phyloP scores from a whole-genome alignment of 495 filamentous ascomycete genomes.

The Terfezia claveryi region DNA sequence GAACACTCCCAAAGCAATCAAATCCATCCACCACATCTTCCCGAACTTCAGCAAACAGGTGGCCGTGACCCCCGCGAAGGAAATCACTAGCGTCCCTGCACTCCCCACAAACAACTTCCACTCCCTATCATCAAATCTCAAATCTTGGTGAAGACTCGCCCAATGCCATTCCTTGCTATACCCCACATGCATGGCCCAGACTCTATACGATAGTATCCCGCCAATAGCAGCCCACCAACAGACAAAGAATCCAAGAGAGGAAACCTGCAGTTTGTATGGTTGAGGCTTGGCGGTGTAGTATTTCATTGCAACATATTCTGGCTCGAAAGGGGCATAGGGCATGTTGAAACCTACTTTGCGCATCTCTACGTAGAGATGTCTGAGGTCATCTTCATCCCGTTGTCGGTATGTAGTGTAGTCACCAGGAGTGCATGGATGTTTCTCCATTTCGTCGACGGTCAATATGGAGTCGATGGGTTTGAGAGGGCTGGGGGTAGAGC shows the following conservation, averaged over 20 bases:
- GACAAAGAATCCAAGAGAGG: not conserved
- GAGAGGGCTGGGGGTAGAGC: too few species aligned
- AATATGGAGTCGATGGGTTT: too few species aligned
- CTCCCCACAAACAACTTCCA: not conserved
- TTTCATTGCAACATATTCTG: not conserved
- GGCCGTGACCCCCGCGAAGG: not conserved
- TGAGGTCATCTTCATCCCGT: too few species aligned
- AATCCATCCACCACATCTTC: not conserved
- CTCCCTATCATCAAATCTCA: not conserved
- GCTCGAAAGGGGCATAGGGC: not conserved
- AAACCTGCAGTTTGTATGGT: not conserved
- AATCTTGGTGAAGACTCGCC: not conserved
- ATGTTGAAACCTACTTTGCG: not conserved
- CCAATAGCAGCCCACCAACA: not conserved
- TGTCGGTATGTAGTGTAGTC: too few species aligned
- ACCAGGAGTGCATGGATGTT: too few species aligned
- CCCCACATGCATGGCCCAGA: not conserved
- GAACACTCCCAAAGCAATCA: not conserved
- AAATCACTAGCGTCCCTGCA: not conserved
- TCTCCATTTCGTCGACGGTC: too few species aligned
- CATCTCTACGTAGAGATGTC: not conserved
- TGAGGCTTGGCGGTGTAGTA: not conserved
- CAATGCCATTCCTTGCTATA: not conserved
- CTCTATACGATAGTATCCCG: not conserved
- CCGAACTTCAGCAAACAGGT: too few species aligned